Evolutionary conservation across 2,329 filamentous ascomycete species (phyloP), one percentile per base, ranked within the genome.

Genomic region (Cladophialophora exuberans): DNA sequence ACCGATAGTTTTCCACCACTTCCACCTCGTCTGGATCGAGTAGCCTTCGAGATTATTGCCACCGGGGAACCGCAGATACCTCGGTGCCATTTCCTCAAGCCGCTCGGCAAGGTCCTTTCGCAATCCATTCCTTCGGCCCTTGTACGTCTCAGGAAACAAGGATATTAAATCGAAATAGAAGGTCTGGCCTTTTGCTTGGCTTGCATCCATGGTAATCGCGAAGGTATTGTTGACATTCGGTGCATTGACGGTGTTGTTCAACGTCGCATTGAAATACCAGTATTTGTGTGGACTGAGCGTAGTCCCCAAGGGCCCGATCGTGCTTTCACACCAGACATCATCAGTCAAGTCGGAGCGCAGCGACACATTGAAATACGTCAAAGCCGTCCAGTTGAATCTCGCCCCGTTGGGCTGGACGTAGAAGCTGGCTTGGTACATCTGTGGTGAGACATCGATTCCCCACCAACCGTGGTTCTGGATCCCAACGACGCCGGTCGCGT

Each of bases 91-190:
- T 36, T 69, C 73, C 25, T 67, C 67, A 39, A 77, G 67, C 13
- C 73, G 72, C 56, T 81, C 70, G 44, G 76, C 77, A 39, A 82
- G 68, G 52, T 82, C 79, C 31, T 73, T 67, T 7, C 79, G 71
- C 33, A 81, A 65, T 15, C 79, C 79, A 62, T 82, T 82, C 48
- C 73, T 72, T n/a, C 79, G 71, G 56, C 74, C 64, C 46, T 80
- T 81, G 73, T 77, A 82, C 1, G 79, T 82, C 3, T 79, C 78
- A 1, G 78, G 78, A 66, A 81, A 82, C 33, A 82, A 65, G 45
- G 74, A 78, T 56, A 82, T 76, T 15, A 82, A 66, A 54, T 78
- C 76, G 67, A 83, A 81, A 62, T 80, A 74, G 6, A 79, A 67
- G 1, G 72, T 72, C 25, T 70, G 70, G 4, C 67, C 69, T 5